A percentile compares a stretch with the other conserved stretches of the same genome.
Evolutionary conservation across 2,329 filamentous ascomycete genomes (phyloP).

Genomic region (Fusarium siculi): DNA sequence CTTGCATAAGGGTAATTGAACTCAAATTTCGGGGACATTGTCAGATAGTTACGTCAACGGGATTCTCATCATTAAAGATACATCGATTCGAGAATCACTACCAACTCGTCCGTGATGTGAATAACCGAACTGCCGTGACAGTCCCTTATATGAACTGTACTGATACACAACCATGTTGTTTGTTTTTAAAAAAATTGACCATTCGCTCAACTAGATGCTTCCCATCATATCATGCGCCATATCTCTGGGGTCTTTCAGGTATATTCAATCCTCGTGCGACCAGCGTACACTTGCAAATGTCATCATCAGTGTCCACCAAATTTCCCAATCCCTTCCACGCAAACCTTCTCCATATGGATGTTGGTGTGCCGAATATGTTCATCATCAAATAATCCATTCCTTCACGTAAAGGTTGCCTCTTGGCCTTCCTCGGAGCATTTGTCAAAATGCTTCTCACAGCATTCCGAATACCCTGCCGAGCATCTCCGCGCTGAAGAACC

Average conservation of each 20-base stretch:
- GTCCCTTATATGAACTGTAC: background rate
- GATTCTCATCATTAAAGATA: background rate
- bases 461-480: conserved; percentile 7
- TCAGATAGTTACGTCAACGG: background rate
- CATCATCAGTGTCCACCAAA: conserved; percentile 11
- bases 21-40: background rate
- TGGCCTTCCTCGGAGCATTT: background rate
- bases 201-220: conserved; percentile 25
- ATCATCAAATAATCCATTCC: conserved; percentile 4
- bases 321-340: conserved; percentile 4
- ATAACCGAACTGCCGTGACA: background rate
- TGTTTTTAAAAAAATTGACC: background rate
- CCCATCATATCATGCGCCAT: conserved; percentile 20
- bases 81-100: background rate
- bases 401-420: background rate
- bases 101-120: background rate
- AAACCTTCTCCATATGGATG: background rate
- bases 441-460: conserved; percentile 9
- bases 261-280: conserved; percentile 35
- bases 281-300: conserved; percentile 31
- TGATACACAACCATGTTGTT: background rate
- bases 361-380: conserved; percentile 24
- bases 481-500: conserved; percentile 15
- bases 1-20: background rate
- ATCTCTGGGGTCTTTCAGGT: conserved; percentile 24